Conservation (phyloP, 2,329 filamentous ascomycete species). For the Alternaria hordeiaustralica region DNA sequence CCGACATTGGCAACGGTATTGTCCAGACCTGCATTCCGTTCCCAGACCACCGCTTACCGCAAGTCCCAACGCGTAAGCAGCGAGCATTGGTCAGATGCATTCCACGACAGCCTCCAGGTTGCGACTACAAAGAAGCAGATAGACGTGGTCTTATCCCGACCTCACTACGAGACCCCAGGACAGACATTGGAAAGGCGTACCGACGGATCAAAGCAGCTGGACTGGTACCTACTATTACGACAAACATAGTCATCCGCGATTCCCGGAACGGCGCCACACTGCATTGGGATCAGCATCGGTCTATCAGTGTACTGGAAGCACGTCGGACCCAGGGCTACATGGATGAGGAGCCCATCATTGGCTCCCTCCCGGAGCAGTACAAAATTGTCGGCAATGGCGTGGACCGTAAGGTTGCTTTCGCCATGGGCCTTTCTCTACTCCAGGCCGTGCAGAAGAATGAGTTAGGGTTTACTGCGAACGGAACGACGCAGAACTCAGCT, state of each 20-base stretch:
- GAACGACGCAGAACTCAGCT: not conserved
- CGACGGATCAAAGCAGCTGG: slow-evolving; percentile 59
- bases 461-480: not conserved
- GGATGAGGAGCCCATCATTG: slow-evolving; percentile 74
- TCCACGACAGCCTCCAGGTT: slow-evolving; percentile 59
- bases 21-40: slow-evolving; percentile 66
- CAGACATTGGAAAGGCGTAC: slow-evolving; percentile 50
- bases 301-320: slow-evolving; percentile 70
- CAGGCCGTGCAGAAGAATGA: slow-evolving; percentile 12
- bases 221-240: slow-evolving; percentile 70
- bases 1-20: slow-evolving; percentile 66
- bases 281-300: slow-evolving; percentile 71
- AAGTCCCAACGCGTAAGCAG: slow-evolving; percentile 20
- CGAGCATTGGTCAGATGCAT: slow-evolving; percentile 63
- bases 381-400: slow-evolving; percentile 80
- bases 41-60: slow-evolving; percentile 70
- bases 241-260: slow-evolving; percentile 59
- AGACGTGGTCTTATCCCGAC: slow-evolving; percentile 45
- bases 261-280: slow-evolving; percentile 61
- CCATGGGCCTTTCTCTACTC: slow-evolving; percentile 66
- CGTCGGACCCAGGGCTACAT: slow-evolving; percentile 73
- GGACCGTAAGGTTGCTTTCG: slow-evolving; percentile 69
- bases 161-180: slow-evolving; percentile 23
- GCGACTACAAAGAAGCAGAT: slow-evolving; percentile 41
- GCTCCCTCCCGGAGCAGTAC: slow-evolving; percentile 62